Percentiles rank a stretch among this genome's conserved stretches.
Conservation (phyloP, 768 basidiomycete genomes). For the Phlebiopsis flavidoalba region DNA sequence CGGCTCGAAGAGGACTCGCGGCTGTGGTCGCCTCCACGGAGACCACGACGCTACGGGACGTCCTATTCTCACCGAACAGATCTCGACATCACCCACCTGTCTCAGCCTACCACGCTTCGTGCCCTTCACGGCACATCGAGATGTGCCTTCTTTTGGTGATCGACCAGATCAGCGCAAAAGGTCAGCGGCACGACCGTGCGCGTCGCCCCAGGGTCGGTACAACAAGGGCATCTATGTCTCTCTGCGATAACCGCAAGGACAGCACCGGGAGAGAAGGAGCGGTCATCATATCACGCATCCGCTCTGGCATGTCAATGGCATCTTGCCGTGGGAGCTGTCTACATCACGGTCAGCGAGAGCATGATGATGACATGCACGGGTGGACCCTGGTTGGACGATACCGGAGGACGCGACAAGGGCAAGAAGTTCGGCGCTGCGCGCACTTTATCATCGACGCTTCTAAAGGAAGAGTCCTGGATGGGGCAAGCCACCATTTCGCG, state of each 20-base stretch:
- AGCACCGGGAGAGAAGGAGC: slow-evolving; percentile 73
- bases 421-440: slow-evolving; percentile 51
- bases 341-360: slow-evolving; percentile 79
- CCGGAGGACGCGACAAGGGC: slow-evolving; percentile 1
- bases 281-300: slow-evolving; percentile 90
- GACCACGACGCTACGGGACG: slow-evolving; percentile 52
- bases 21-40: slow-evolving; percentile 15
- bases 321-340: slow-evolving; percentile 88
- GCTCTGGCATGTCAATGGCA: slow-evolving; percentile 81
- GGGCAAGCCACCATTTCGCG: slow-evolving; percentile 80
- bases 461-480: slow-evolving; percentile 98
- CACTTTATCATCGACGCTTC: slow-evolving; percentile 90
- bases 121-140: slow-evolving; percentile 69
- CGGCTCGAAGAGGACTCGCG: slow-evolving; percentile 30
- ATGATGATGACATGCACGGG: slow-evolving; percentile 80
- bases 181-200: slow-evolving; percentile 85
- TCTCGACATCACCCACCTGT: slow-evolving; percentile 97
- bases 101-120: slow-evolving; percentile 75
- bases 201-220: slow-evolving; percentile 71
- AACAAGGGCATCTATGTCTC: slow-evolving; percentile 89
- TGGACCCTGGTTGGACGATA: slow-evolving; percentile 25
- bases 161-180: slow-evolving; percentile 92
- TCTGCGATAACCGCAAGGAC: slow-evolving; percentile 44
- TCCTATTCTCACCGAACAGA: slow-evolving; percentile 87
- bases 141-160: slow-evolving; percentile 74